These are phyloP conservation scores for Pichia cabralensis DNA, from an alignment of 805 yeast species.

Conservation along the genomic window DNA sequence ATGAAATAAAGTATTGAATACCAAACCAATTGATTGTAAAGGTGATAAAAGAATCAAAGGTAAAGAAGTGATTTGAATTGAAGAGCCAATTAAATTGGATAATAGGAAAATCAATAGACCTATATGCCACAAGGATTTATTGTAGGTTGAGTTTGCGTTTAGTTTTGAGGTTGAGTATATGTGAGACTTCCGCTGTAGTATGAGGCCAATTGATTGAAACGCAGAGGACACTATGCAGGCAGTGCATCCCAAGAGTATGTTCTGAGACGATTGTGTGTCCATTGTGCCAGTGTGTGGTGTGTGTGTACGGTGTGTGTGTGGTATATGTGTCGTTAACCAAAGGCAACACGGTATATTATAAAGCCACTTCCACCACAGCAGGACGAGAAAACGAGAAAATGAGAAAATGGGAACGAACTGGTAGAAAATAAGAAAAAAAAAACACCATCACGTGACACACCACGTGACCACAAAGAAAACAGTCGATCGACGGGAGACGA, in stretches of 20 bases:
- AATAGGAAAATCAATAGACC: conserved; percentile 64
- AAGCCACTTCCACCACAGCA: too few species aligned
- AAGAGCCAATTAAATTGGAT: conserved; percentile 71
- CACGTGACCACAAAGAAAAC: too few species aligned
- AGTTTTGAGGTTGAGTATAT: conserved; percentile 15
- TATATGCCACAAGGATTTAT: conserved; percentile 58
- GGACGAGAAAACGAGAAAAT: too few species aligned
- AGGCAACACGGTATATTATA: too few species aligned
- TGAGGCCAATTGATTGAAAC: conserved; percentile 71
- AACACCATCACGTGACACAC: too few species aligned
- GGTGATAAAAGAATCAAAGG: conserved; percentile 78
- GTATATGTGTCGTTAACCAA: too few species aligned
- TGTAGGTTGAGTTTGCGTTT: conserved; percentile 21
- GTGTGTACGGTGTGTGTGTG: too few species aligned
- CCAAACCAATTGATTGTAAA: conserved; percentile 78
- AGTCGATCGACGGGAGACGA: too few species aligned
- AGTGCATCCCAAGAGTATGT: conserved; percentile 45
- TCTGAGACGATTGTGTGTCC: too few species aligned
- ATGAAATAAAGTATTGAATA: conserved; percentile 73
- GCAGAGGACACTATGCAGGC: conserved; percentile 72
- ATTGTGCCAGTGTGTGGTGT: too few species aligned
- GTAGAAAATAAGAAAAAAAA: too few species aligned
- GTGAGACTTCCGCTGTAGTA: conserved; percentile 74
- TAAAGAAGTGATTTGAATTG: conserved; percentile 73
- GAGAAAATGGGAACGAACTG: too few species aligned